Evolutionary conservation across 495 filamentous ascomycete species (phyloP).

Genomic region (Apodospora peruviana): DNA sequence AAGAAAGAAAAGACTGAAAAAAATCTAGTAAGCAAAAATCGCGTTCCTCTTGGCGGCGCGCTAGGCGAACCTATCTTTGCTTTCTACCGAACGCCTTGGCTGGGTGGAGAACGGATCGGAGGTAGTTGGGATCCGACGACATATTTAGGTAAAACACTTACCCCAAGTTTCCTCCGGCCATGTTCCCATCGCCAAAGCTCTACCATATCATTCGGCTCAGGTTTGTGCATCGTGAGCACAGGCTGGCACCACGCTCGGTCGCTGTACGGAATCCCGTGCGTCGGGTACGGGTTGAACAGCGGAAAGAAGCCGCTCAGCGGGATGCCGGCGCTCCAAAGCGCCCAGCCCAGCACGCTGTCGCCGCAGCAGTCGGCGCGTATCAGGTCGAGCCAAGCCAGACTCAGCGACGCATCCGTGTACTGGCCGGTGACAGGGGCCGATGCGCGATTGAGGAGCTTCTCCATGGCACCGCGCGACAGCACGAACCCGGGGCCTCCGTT

Average conservation of each 20-base stretch:
- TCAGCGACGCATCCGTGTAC: constrained; percentile 18
- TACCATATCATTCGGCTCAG: constrained; percentile 26
- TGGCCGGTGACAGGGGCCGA: constrained; percentile 24
- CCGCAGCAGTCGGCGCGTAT: constrained; percentile 45
- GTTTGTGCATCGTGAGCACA: constrained; percentile 52
- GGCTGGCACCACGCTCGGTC: constrained; percentile 49
- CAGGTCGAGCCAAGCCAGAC: constrained; percentile 27
- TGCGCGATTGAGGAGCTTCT: constrained; percentile 28
- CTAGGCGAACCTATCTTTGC: too few relatives aligned
- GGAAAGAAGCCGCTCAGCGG: constrained; percentile 43
- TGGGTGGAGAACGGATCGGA: too few relatives aligned
- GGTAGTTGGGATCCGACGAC: too few relatives aligned
- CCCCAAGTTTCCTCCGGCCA: constrained; percentile 5
- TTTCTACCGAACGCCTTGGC: too few relatives aligned
- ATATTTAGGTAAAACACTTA: too few relatives aligned
- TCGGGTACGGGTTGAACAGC: constrained; percentile 46
- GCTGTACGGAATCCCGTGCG: constrained; percentile 34
- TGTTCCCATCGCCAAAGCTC: constrained; percentile 16
- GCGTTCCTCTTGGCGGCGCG: too few relatives aligned
- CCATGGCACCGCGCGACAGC: constrained; percentile 45
- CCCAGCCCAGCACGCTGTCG: constrained; percentile 48
- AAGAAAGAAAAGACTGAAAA: too few relatives aligned
- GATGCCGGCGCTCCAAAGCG: constrained; percentile 35
- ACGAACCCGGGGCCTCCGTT: constrained; percentile 52
- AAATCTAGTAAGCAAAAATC: too few relatives aligned